These are phyloP conservation scores for Amesomyces nigricolor DNA, from an alignment of 2,329 filamentous ascomycete species.

Conservation along the genomic window DNA sequence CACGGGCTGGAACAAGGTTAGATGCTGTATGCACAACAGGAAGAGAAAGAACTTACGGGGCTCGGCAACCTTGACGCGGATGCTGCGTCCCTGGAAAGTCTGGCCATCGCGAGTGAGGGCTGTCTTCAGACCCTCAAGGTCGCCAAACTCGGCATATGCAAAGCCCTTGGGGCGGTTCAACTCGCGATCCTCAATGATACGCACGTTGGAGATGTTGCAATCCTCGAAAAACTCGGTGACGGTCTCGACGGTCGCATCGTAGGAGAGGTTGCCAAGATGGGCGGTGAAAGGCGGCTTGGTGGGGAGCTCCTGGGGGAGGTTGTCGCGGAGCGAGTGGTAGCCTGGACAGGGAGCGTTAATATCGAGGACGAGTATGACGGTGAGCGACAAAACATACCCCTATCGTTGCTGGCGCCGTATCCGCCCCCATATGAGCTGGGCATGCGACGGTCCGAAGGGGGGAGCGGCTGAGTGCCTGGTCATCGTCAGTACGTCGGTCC, in stretches of 20 bases:
- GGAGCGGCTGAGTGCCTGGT: conserved; percentile 53
- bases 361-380: not conserved
- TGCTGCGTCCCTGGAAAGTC: conserved; percentile 79
- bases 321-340: conserved; percentile 60
- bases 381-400: conserved; percentile 33
- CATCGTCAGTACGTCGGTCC: conserved; percentile 7
- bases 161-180: conserved; percentile 95
- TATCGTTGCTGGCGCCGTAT: conserved; percentile 30
- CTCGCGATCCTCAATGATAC: conserved; percentile 94
- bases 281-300: conserved; percentile 92
- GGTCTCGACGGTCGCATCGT: conserved; percentile 80
- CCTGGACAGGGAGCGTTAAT: conserved; percentile 30
- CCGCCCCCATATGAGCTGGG: conserved; percentile 25
- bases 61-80: conserved; percentile 93
- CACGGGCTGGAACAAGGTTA: conserved; percentile 66
- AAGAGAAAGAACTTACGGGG: conserved; percentile 66
- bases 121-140: conserved; percentile 83
- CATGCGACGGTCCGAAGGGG: conserved; percentile 43
- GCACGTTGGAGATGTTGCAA: conserved; percentile 83
- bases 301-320: conserved; percentile 67
- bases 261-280: conserved; percentile 93
- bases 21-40: conserved; percentile 14
- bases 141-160: conserved; percentile 91
- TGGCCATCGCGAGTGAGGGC: conserved; percentile 77
- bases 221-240: conserved; percentile 80